Evolutionary conservation across 495 filamentous ascomycete species (phyloP).

Genomic region (Penicillium parvum): DNA sequence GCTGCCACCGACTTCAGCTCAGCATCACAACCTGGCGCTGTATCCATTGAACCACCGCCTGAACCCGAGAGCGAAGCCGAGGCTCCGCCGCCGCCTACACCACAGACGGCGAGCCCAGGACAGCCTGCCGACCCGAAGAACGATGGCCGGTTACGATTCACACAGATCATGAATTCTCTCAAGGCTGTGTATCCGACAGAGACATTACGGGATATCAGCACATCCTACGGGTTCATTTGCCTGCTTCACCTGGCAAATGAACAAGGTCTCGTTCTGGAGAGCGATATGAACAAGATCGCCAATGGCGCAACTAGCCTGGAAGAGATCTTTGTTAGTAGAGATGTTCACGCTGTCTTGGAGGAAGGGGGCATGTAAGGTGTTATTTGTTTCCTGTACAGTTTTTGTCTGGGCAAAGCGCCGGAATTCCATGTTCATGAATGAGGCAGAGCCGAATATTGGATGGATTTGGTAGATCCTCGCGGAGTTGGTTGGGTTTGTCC

Average conservation of each 20-base stretch:
- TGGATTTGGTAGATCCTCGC: conserved; percentile 16
- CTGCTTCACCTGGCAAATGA: conserved; percentile 95
- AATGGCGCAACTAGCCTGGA: conserved; percentile 30
- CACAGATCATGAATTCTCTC: conserved; percentile 81
- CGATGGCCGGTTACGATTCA: conserved; percentile 69
- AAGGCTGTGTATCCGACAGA: conserved; percentile 80
- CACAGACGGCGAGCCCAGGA: conserved; percentile 24
- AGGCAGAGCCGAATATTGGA: conserved; percentile 13
- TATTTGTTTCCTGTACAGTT: conserved; percentile 24
- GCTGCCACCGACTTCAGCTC: conserved; percentile 32
- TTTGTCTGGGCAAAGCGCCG: conserved; percentile 5
- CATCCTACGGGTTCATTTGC: conserved; percentile 96
- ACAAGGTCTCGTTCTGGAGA: conserved; percentile 72
- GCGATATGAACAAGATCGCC: conserved; percentile 35
- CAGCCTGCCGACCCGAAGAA: conserved; percentile 22
- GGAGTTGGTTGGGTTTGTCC: conserved; percentile 30
- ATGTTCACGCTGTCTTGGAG: conserved; percentile 39
- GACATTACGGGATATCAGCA: conserved; percentile 89
- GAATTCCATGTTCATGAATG: conserved; percentile 18
- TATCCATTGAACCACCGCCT: conserved; percentile 18
- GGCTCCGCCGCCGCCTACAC: conserved; percentile 30
- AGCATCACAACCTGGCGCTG: conserved; percentile 24
- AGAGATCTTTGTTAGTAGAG: conserved; percentile 42
- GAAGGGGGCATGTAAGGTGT: conserved; percentile 30
- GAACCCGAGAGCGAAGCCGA: conserved; percentile 29